Evolutionary conservation across 75 land plant genomes (phyloP).

Genomic region (Cryptomeria japonica): DNA sequence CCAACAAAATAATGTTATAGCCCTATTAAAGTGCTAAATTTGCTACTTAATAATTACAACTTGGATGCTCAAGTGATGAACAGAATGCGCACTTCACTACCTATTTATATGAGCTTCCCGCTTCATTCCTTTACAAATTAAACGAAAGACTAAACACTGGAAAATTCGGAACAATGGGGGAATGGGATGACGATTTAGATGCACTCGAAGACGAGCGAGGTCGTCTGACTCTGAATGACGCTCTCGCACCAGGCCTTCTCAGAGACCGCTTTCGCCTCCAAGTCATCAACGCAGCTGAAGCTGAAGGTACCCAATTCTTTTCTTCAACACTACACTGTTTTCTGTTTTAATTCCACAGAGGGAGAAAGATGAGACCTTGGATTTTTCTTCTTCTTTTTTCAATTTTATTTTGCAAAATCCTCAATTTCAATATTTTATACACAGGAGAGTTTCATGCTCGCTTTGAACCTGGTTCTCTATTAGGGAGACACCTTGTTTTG

Average conservation of each 20-base stretch:
- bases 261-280: constrained; percentile 73
- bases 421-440: background rate
- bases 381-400: background rate
- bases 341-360: background rate
- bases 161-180: constrained; percentile 1
- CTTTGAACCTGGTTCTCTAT: background rate
- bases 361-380: background rate
- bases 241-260: constrained; percentile 22
- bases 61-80: no score
- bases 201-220: constrained; percentile 23
- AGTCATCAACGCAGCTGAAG: constrained; percentile 55
- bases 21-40: no score
- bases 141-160: background rate
- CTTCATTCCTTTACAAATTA: background rate
- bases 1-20: no score
- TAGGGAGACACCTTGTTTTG: background rate
- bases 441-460: background rate
- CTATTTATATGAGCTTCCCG: background rate
- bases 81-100: no score
- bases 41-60: no score
- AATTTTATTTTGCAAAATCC: background rate
- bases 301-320: constrained; percentile 35
- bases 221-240: background rate
- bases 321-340: background rate
- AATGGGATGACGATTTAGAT: constrained; percentile 13